Evolutionary conservation across 2,329 filamentous ascomycete species (phyloP).

Genomic region (Diplodia seriata): DNA sequence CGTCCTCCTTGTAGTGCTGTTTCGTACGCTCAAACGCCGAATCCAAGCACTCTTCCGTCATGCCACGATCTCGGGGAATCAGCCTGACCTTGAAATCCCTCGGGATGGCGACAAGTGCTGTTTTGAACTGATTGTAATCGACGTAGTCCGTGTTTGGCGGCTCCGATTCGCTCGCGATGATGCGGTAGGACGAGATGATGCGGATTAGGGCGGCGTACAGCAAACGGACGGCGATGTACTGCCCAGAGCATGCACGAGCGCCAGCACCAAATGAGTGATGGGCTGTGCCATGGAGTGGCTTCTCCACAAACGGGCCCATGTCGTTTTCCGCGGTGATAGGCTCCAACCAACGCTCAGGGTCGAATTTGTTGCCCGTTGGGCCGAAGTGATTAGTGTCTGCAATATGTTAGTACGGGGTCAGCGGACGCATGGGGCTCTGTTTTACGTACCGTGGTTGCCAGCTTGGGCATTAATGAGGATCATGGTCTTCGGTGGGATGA

Average conservation of each 20-base stretch:
- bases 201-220: conserved; percentile 59
- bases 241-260: conserved; percentile 59
- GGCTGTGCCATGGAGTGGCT: conserved; percentile 35
- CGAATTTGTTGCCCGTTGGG: conserved; percentile 53
- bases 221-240: conserved; percentile 59
- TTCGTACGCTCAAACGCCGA: conserved; percentile 55
- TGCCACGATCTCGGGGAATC: conserved; percentile 56
- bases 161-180: conserved; percentile 56
- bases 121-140: conserved; percentile 67
- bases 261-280: conserved; percentile 63
- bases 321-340: conserved; percentile 36
- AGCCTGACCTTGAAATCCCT: conserved; percentile 64
- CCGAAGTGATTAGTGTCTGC: conserved; percentile 60
- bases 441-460: conserved; percentile 57
- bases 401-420: background rate
- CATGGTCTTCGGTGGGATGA: conserved; percentile 61
- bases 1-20: conserved; percentile 55
- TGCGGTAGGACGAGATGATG: conserved; percentile 57
- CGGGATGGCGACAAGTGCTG: conserved; percentile 66
- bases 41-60: conserved; percentile 51
- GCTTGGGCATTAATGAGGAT: conserved; percentile 63
- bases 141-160: conserved; percentile 68
- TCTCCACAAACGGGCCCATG: conserved; percentile 44
- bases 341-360: conserved; percentile 59
- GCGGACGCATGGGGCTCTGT: background rate